Conservation (phyloP, 495 filamentous ascomycete genomes). For the Platismatia glauca region DNA sequence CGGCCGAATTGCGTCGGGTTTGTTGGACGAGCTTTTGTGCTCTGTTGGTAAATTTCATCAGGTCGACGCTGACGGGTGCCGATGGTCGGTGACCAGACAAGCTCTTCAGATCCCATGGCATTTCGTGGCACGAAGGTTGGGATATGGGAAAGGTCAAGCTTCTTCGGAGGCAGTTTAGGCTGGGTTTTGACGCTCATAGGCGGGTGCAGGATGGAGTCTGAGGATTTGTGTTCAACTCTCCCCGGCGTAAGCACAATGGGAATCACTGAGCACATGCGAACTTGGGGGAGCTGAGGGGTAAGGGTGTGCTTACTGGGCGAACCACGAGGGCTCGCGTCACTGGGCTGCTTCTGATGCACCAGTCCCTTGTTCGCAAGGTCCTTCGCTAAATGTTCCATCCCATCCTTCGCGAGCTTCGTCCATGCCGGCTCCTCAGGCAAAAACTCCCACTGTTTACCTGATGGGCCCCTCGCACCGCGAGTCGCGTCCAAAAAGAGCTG, state of each 20-base stretch:
- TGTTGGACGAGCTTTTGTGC: not conserved
- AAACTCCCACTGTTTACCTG: slow-evolving; percentile 1
- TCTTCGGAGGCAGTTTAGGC: not conserved
- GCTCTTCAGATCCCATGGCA: not conserved
- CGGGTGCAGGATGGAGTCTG: not conserved
- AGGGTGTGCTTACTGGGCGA: not conserved
- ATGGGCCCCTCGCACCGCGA: not conserved
- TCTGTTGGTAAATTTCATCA: slow-evolving; percentile 3
- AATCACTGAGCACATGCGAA: not conserved
- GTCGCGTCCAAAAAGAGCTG: not conserved
- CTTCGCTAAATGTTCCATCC: not conserved
- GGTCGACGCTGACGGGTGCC: slow-evolving; percentile 7
- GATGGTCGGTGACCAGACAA: slow-evolving; percentile 11
- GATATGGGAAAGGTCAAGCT: not conserved
- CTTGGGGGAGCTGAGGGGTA: not conserved
- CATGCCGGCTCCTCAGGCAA: slow-evolving; percentile 9
- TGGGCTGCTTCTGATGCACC: not conserved
- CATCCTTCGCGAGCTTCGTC: slow-evolving; percentile 7
- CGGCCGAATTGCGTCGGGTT: not conserved
- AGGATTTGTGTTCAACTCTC: not conserved
- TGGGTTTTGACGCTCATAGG: not conserved
- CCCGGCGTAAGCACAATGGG: not conserved
- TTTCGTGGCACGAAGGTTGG: slow-evolving; percentile 5
- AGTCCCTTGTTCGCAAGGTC: not conserved
- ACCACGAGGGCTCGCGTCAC: not conserved